phyloP scores from a whole-genome alignment of 306 rosid genomes.

The Glycine latifolia region DNA sequence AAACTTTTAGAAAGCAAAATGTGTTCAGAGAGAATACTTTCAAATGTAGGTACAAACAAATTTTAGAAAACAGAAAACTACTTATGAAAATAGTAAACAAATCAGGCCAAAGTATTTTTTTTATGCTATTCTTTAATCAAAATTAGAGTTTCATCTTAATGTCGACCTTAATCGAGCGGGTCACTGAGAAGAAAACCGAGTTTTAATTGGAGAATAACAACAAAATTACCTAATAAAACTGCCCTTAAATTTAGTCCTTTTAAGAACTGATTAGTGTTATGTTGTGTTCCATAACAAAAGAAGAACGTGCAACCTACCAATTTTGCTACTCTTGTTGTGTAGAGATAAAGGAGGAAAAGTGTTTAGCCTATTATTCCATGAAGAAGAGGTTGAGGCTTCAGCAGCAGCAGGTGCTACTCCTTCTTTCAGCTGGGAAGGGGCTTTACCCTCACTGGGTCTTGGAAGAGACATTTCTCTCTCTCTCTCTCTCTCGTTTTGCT shows the following conservation, averaged over 20 bases:
- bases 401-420: constrained; percentile 6
- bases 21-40: too few species aligned
- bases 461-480: constrained; percentile 40
- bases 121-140: not conserved
- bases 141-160: not conserved
- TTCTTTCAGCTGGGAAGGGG: constrained; percentile 14
- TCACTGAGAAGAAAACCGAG: not conserved
- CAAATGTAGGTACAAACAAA: too few species aligned
- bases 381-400: constrained; percentile 41
- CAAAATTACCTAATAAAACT: not conserved
- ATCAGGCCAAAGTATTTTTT: not conserved
- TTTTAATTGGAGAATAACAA: not conserved
- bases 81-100: not conserved
- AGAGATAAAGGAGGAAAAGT: constrained; percentile 43
- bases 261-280: not conserved
- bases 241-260: not conserved
- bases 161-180: not conserved
- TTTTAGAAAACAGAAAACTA: not conserved
- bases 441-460: constrained; percentile 29
- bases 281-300: not conserved
- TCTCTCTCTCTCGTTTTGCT: not conserved
- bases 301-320: constrained; percentile 50
- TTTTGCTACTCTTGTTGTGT: constrained; percentile 45
- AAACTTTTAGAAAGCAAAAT: not conserved
- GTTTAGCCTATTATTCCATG: constrained; percentile 53